phyloP scores from a whole-genome alignment of 2,329 filamentous ascomycete species.

The Capronia epimyces region DNA sequence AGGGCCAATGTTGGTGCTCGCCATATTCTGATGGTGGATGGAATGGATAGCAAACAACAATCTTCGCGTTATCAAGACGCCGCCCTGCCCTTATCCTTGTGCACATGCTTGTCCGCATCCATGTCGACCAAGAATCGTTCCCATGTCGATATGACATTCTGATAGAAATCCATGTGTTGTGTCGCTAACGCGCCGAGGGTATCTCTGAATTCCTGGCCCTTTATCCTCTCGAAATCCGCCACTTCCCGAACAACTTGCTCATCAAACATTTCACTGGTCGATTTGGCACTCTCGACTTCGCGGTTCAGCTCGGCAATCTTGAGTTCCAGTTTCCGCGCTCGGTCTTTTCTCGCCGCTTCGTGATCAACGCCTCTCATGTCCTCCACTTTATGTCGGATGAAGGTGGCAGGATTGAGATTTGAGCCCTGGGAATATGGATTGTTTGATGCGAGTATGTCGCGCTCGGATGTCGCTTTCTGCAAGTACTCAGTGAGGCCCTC shows the following conservation, averaged over 20 bases:
- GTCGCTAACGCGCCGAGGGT: conserved; percentile 79
- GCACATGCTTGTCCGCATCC: conserved; percentile 54
- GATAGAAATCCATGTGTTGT: conserved; percentile 82
- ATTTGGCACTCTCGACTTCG: conserved; percentile 82
- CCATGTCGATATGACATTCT: conserved; percentile 74
- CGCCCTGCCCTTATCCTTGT: conserved; percentile 25
- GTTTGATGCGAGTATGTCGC: conserved; percentile 68
- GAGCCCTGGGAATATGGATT: conserved; percentile 55
- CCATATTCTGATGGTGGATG: not conserved
- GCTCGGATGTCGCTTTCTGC: conserved; percentile 79
- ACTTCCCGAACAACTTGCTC: conserved; percentile 94
- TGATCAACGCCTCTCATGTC: conserved; percentile 96
- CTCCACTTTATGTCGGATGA: conserved; percentile 89
- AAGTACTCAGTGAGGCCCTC: conserved; percentile 95
- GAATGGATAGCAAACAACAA: not conserved
- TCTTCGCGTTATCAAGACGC: conserved; percentile 3
- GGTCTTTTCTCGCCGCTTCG: conserved; percentile 80
- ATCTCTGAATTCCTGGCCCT: conserved; percentile 82
- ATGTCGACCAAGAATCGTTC: conserved; percentile 84
- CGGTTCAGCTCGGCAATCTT: conserved; percentile 85
- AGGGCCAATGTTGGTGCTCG: not conserved
- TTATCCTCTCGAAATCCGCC: conserved; percentile 91
- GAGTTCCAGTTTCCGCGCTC: conserved; percentile 82
- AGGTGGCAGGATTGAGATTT: conserved; percentile 66
- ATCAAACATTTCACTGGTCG: conserved; percentile 85